Percentiles rank a stretch among this genome's conserved stretches.
Conservation (phyloP, 352 stramenopile species). For the Pythium folliculosum region DNA sequence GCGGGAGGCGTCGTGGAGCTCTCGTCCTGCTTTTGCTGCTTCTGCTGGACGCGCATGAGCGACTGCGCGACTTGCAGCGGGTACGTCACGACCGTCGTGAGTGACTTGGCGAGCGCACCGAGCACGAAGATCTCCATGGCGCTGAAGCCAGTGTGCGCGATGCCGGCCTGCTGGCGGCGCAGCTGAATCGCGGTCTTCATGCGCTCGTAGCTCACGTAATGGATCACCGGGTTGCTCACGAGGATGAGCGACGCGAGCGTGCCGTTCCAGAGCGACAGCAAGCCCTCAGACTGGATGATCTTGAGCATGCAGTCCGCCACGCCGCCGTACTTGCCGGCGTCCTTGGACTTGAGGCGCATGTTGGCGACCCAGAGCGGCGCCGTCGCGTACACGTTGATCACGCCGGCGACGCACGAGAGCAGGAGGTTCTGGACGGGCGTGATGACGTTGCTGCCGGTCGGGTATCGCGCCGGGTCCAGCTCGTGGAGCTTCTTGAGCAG, state of each 20-base stretch:
- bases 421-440: conserved; percentile 60
- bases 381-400: conserved; percentile 84
- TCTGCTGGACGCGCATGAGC: conserved; percentile 79
- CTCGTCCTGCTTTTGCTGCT: conserved; percentile 16
- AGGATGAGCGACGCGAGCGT: conserved; percentile 91
- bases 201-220: conserved; percentile 95
- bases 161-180: conserved; percentile 31
- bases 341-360: conserved; percentile 90
- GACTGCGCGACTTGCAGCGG: conserved; percentile 94
- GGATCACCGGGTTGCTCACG: conserved; percentile 95
- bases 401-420: conserved; percentile 72
- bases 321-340: conserved; percentile 61
- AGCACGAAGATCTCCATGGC: conserved; percentile 90
- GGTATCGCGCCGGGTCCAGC: conserved; percentile 31
- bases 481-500: conserved; percentile 63
- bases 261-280: conserved; percentile 90
- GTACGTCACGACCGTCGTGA: conserved; percentile 94
- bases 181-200: conserved; percentile 78
- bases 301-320: conserved; percentile 56
- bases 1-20: not conserved
- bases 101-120: conserved; percentile 89
- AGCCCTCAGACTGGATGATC: conserved; percentile 71
- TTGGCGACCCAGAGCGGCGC: conserved; percentile 94
- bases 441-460: conserved; percentile 39
- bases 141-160: conserved; percentile 40